Evolutionary conservation across 768 basidiomycete genomes (phyloP).

Genomic region (Amanita molliuscula): DNA sequence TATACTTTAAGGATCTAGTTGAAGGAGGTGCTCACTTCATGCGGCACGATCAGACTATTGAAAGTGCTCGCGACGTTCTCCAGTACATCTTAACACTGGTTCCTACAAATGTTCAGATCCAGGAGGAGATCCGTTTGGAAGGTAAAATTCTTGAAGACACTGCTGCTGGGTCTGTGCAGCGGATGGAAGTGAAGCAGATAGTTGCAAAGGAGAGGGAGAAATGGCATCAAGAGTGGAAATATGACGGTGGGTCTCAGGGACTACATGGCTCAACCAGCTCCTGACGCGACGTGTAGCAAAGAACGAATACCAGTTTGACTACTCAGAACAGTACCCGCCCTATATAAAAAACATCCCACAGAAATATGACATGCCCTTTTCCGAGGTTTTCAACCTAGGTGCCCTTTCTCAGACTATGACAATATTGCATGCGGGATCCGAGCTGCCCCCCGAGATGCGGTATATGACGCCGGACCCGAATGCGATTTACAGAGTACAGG

Average conservation of each 20-base stretch:
- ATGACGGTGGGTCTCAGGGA: neutral
- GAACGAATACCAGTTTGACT: neutral
- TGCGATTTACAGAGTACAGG: neutral
- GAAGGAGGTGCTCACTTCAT: constrained; percentile 27
- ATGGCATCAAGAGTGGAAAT: neutral
- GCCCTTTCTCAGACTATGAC: neutral
- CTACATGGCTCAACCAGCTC: neutral
- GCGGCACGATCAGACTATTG: constrained; percentile 21
- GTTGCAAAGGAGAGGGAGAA: constrained; percentile 16
- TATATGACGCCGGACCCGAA: neutral
- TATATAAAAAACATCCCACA: neutral
- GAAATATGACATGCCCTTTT: neutral
- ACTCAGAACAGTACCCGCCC: neutral
- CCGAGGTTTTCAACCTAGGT: neutral
- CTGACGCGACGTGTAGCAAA: neutral
- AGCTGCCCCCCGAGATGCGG: neutral
- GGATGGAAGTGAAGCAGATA: constrained; percentile 22
- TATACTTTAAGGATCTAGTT: constrained; percentile 32
- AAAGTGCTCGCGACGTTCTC: constrained; percentile 21
- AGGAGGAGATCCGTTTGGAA: constrained; percentile 10
- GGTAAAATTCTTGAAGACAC: constrained; percentile 24
- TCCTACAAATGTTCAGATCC: constrained; percentile 9
- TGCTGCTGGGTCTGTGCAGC: constrained; percentile 24
- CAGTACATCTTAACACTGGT: constrained; percentile 15
- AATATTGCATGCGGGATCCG: neutral